Evolutionary conservation across 1,284 basidiomycete species (phyloP), one percentile per base, ranked within the genome.

Genomic region (Cutaneotrichosporon sp.): DNA sequence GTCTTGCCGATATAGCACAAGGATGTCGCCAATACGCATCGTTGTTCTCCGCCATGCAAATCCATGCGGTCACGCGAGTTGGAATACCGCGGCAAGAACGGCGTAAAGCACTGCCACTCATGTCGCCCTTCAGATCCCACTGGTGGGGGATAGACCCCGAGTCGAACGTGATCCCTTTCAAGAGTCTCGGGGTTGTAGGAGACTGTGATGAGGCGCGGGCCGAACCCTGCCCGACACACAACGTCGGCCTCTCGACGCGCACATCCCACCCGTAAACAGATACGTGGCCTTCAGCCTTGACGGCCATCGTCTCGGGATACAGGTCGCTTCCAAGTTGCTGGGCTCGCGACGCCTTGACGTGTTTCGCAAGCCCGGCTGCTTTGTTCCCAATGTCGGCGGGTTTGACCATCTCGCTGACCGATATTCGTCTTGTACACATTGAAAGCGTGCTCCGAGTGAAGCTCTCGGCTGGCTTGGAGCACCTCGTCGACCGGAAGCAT

Each of bases 111-210:
- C 63, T 57, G 34, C 65, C 65, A 55, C 62, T 60, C 65, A 67
- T 67, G 63, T 67, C 65, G 40, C 63, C 61, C 65, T 67, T 67
- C 65, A 67, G 64, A 60, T 64, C 63, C 55, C 58, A 34, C 65
- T 64, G 64, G 52, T 67, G 60, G 64, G 60, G n/a, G 63, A 64
- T n/a, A 67, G 36, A 32, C 65, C 65, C 65, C 14, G 65, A 64
- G 63, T 67, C 65, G 36, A 67, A 67, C 10, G 65, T 67, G 49
- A 67, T 40, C 26, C 65, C 65, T 60, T 67, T 67, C 60, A 63
- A 63, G 52, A 67, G 63, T 52, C 6, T 38, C 30, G 34, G 63
- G 65, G 10, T 47, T 60, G 61, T 67, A 67, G 40, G 60, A 26
- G 36, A 67, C 42, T 53, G 62, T 64, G 49, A 64, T 61, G 31